phyloP scores from a whole-genome alignment of 106 monocot species.

The Hemerocallis citrina region DNA sequence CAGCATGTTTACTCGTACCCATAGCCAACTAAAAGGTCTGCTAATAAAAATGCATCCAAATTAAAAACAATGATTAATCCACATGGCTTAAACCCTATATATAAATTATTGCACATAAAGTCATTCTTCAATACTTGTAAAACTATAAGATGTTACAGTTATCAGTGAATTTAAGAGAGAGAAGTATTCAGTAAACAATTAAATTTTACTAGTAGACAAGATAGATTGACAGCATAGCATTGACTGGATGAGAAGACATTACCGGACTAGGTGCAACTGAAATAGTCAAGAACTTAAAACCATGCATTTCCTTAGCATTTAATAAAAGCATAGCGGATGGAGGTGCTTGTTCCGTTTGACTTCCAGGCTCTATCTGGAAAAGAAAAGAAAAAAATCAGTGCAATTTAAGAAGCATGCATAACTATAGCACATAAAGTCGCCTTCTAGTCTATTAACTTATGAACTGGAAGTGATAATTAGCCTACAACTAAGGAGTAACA shows the following conservation, averaged over 20 bases:
- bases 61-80: background rate
- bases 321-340: constrained; percentile 78
- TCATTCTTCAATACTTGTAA: background rate
- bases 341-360: constrained; percentile 95
- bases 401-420: background rate
- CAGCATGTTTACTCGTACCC: too few species aligned
- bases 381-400: background rate
- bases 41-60: background rate
- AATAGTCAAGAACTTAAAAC: constrained; percentile 84
- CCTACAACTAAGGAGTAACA: too few species aligned
- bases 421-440: background rate
- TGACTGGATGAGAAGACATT: constrained; percentile 17
- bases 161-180: constrained; percentile 1
- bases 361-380: constrained; percentile 89
- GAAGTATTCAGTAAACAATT: background rate
- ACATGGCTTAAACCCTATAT: background rate
- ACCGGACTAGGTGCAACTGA: constrained; percentile 96
- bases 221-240: background rate
- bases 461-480: too few species aligned
- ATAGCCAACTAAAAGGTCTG: background rate
- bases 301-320: constrained; percentile 74
- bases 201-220: background rate
- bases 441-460: too few species aligned
- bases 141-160: background rate
- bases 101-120: background rate